Evolutionary conservation across 352 stramenopile genomes (phyloP).

Genomic region (Thalassiosira mediterranea): DNA sequence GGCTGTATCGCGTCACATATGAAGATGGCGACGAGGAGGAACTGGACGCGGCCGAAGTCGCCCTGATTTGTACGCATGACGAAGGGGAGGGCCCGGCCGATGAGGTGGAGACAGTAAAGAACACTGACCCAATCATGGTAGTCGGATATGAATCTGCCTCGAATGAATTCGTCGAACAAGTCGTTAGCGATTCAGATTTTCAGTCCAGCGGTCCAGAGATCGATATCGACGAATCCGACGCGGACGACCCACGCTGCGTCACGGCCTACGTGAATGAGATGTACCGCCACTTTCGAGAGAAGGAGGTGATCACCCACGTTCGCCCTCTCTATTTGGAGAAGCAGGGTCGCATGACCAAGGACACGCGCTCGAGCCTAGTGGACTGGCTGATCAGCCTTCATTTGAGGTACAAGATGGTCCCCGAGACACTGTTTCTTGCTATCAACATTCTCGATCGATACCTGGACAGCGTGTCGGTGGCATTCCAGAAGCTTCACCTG

Average conservation of each 20-base stretch:
- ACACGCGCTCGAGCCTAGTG: constrained; percentile 97
- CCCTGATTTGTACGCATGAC: constrained; percentile 2
- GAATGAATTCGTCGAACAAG: too few species aligned
- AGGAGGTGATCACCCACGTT: constrained; percentile 82
- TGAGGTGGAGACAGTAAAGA: too few species aligned
- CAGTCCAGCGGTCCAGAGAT: constrained; percentile 80
- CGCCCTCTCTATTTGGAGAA: constrained; percentile 85
- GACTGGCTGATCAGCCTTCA: constrained; percentile 99
- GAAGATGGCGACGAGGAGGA: constrained; percentile 58
- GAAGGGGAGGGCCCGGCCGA: not conserved
- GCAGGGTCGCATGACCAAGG: constrained; percentile 95
- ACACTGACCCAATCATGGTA: too few species aligned
- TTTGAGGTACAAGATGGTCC: constrained; percentile 91
- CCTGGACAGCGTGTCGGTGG: constrained; percentile 87
- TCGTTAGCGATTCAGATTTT: too few species aligned
- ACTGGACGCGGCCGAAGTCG: constrained; percentile 40
- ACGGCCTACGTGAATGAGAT: constrained; percentile 91
- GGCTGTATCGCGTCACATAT: constrained; percentile 34
- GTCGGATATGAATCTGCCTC: too few species aligned
- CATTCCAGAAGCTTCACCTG: constrained; percentile 91
- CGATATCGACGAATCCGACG: constrained; percentile 89
- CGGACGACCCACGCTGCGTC: constrained; percentile 87
- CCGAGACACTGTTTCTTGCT: constrained; percentile 94
- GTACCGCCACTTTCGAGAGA: constrained; percentile 87
- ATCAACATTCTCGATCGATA: constrained; percentile 97